Base-by-base conservation (phyloP, 495 filamentous ascomycete genomes). In the Umbilicaria muhlenbergii region DNA sequence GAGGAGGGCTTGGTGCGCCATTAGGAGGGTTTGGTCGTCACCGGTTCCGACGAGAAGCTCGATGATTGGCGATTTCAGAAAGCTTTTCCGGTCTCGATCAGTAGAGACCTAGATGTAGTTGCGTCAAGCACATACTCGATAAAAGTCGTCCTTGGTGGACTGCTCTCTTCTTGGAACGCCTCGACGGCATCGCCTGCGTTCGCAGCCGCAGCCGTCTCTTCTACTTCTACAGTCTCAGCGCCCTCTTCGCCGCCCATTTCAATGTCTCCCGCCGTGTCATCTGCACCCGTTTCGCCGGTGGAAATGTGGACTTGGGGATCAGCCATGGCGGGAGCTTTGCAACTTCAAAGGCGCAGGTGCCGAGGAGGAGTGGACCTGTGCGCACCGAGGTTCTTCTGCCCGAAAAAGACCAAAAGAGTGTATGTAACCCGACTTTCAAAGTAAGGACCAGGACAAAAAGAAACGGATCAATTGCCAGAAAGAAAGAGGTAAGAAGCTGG, bases 1-100 rank as follows among this genome's bases (percentile, higher is more conserved):
- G 32, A 96, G 71, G 38, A 94, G 68, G 12, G 62, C 77, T 58
- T 93, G 82, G 55, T 94, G 89, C 5, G 86, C 87, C 8, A 69
- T 78, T 18, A 94, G 70, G 13, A 74, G 59, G 8, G 77, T 75
- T 50, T 75, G 65, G 3, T 64, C 55, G 8, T 74, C 73, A 32
- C 74, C 74, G 33, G 56, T 53, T 21, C 89, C 88, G 19, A 93
- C 68, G n/a, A 77, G 50, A 14, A 94, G 63, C 16, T 80, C 78
- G 32, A 96, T 73, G 17, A 93, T 76, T 0, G 89, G 87, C 31
- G 80, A 86, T 41, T 72, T 77, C 16, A 94, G 70, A 57, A 78
- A 81, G 43, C 53, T 56, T 15, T 15, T 16, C 4, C 6, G 3
- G 8, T 39, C 28, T 16, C 5, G 2, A 5, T 28, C 36, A 13